Evolutionary conservation across 768 basidiomycete species (phyloP).

Genomic region (Boletales sp.): DNA sequence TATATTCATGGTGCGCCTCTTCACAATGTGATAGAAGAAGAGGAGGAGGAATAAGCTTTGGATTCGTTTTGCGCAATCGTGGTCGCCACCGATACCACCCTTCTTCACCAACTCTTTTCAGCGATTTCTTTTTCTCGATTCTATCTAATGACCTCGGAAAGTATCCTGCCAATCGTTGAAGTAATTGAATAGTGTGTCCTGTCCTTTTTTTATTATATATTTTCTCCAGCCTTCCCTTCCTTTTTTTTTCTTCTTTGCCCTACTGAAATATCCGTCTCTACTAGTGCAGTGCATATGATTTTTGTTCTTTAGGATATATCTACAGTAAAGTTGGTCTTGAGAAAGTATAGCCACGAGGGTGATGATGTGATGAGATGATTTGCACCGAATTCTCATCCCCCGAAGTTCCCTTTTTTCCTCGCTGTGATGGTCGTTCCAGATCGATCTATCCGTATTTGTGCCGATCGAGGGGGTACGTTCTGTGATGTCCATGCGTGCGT

Average conservation of each 20-base stretch:
- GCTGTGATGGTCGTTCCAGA: constrained; percentile 48
- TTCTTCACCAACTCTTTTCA: background rate
- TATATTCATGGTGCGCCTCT: constrained; percentile 84
- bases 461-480: constrained; percentile 90
- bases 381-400: no score
- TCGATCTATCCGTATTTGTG: constrained; percentile 79
- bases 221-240: constrained; percentile 6
- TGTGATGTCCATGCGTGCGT: constrained; percentile 84
- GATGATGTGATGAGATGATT: no score
- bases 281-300: constrained; percentile 19
- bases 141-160: background rate
- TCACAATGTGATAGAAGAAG: constrained; percentile 83
- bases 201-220: constrained; percentile 15
- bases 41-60: constrained; percentile 45
- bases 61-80: constrained; percentile 11
- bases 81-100: constrained; percentile 25
- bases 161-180: no score
- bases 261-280: background rate
- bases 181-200: background rate
- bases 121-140: background rate
- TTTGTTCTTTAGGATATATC: constrained; percentile 17
- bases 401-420: background rate
- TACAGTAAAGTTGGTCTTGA: background rate
- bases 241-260: constrained; percentile 8
- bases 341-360: no score